These are phyloP conservation scores for Hypoxylon fragiforme DNA, from an alignment of 495 filamentous ascomycete genomes.

Conservation along the genomic window DNA sequence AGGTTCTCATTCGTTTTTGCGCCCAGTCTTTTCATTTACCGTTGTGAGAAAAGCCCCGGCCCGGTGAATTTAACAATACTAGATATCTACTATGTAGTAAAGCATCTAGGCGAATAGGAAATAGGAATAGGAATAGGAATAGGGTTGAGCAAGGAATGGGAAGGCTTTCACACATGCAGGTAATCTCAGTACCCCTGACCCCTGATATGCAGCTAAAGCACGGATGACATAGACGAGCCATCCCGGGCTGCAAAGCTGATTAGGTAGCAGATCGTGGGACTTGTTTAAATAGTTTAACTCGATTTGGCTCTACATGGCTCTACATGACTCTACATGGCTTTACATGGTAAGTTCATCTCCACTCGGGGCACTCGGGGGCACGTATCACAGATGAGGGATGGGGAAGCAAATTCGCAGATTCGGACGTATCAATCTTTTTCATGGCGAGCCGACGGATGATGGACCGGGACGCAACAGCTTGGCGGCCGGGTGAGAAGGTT, in stretches of 20 bases:
- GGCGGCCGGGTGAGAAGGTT: constrained; percentile 27
- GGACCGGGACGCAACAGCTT: constrained; percentile 35
- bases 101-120: constrained; percentile 22
- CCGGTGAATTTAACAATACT: constrained; percentile 14
- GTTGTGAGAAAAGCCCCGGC: constrained; percentile 8
- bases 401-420: constrained; percentile 2
- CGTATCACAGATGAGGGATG: constrained; percentile 21
- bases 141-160: constrained; percentile 30
- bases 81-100: background rate
- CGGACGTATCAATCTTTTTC: constrained; percentile 14
- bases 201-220: constrained; percentile 17
- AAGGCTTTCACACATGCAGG: constrained; percentile 25
- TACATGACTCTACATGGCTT: too few relatives aligned
- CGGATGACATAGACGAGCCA: constrained; percentile 11
- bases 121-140: too few relatives aligned
- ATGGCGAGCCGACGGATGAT: constrained; percentile 29
- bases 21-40: constrained; percentile 21
- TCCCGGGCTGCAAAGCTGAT: constrained; percentile 12
- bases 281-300: constrained; percentile 19
- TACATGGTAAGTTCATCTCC: too few relatives aligned
- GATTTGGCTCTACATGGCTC: constrained; percentile 26
- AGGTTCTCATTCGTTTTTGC: constrained; percentile 28
- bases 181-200: constrained; percentile 25
- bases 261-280: constrained; percentile 29
- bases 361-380: constrained; percentile 5